phyloP scores from a whole-genome alignment of 306 rosid genomes.

The Sindora glabra region DNA sequence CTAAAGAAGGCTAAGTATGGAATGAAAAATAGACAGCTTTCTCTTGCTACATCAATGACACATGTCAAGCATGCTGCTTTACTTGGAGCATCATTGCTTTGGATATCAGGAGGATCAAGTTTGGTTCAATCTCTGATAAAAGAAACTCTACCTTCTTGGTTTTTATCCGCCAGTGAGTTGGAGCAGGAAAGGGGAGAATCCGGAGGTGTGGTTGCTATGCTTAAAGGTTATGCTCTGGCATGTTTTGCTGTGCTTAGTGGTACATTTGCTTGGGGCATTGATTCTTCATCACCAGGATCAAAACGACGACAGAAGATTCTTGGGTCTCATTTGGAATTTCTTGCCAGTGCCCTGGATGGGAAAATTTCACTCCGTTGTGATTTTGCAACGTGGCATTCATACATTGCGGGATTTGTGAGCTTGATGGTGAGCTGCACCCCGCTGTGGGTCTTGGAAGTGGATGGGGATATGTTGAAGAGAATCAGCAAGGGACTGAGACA shows the following conservation, averaged over 20 bases:
- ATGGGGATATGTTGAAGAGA: constrained; percentile 55
- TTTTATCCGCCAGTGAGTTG: constrained; percentile 41
- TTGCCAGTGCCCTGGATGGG: constrained; percentile 53
- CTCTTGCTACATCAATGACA: constrained; percentile 60
- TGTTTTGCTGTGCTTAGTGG: constrained; percentile 58
- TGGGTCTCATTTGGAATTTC: constrained; percentile 59
- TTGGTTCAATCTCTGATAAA: constrained; percentile 60
- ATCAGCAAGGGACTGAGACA: constrained; percentile 58
- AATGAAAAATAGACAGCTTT: constrained; percentile 57
- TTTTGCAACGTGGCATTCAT: constrained; percentile 60
- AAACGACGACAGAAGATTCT: constrained; percentile 50
- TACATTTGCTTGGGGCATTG: constrained; percentile 79
- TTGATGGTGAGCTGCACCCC: constrained; percentile 62
- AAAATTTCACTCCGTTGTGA: constrained; percentile 52
- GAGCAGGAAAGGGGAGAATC: constrained; percentile 48
- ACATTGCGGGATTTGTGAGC: constrained; percentile 62
- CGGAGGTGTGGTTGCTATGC: constrained; percentile 56
- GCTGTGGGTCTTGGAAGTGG: constrained; percentile 55
- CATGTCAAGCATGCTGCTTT: constrained; percentile 77
- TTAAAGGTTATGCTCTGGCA: constrained; percentile 78
- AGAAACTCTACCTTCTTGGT: constrained; percentile 83
- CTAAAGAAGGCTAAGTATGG: constrained; percentile 57
- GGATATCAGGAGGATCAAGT: constrained; percentile 76
- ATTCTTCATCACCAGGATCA: constrained; percentile 31
- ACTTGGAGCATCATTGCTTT: constrained; percentile 75